Conservation (phyloP, 495 filamentous ascomycete genomes). For the Lophium mytilinum region DNA sequence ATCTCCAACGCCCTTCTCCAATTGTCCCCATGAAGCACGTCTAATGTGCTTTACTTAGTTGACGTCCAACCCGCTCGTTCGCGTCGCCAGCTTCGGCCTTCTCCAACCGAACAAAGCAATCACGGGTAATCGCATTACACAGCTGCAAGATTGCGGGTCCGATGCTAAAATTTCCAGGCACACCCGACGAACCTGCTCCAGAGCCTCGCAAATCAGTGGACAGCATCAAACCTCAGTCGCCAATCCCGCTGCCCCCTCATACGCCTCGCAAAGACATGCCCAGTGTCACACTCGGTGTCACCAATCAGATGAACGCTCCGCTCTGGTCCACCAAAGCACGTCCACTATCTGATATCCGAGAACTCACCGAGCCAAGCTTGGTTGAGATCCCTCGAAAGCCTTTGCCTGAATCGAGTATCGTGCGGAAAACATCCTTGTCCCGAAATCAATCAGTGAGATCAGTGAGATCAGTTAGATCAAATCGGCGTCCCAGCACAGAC, state of each 20-base stretch:
- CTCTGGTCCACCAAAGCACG: slow-evolving; percentile 34
- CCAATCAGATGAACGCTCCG: slow-evolving; percentile 1
- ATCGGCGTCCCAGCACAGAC: slow-evolving; percentile 19
- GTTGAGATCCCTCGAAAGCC: slow-evolving; percentile 27
- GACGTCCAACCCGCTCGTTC: slow-evolving; percentile 9
- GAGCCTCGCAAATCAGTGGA: slow-evolving; percentile 2
- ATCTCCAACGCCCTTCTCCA: slow-evolving; percentile 17
- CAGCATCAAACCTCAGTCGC: not conserved
- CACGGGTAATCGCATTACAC: not conserved
- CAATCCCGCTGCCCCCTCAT: not conserved
- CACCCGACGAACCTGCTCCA: not conserved
- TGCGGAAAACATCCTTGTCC: slow-evolving; percentile 9
- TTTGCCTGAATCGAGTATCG: slow-evolving; percentile 1
- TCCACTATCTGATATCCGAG: slow-evolving; percentile 38
- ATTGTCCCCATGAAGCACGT: too few relatives aligned
- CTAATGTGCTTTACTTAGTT: slow-evolving; percentile 14
- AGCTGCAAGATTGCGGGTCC: slow-evolving; percentile 11
- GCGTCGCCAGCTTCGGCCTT: not conserved
- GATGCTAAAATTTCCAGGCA: slow-evolving; percentile 20
- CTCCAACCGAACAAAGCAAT: not conserved
- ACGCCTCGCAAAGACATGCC: slow-evolving; percentile 11
- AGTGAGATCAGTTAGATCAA: slow-evolving; percentile 12
- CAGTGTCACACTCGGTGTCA: slow-evolving; percentile 11
- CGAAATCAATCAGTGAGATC: slow-evolving; percentile 17
- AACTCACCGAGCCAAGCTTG: slow-evolving; percentile 38